phyloP scores from a whole-genome alignment of 202 grass and related monocot species.

The Cymbopogon flexuosus region DNA sequence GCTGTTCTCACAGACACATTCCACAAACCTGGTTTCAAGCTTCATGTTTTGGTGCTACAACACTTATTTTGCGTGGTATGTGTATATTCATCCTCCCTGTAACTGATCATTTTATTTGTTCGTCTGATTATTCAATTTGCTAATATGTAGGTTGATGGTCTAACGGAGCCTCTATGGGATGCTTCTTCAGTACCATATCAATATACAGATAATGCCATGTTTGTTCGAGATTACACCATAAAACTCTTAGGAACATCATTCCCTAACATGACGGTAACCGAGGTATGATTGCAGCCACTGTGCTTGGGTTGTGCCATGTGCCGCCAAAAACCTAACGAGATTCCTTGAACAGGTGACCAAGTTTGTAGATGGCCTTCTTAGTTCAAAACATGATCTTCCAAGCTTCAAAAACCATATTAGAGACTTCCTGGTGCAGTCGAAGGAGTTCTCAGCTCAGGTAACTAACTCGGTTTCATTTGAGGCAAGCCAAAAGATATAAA shows the following conservation, averaged over 20 bases:
- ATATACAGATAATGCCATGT: slow-evolving; percentile 91
- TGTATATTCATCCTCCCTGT: neutral
- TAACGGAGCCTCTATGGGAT: slow-evolving; percentile 93
- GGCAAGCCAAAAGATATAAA: neutral
- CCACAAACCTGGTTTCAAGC: slow-evolving; percentile 97
- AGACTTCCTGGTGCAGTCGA: slow-evolving; percentile 94
- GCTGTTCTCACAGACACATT: slow-evolving; percentile 95
- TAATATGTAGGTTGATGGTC: slow-evolving; percentile 68
- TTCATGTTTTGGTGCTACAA: slow-evolving; percentile 95
- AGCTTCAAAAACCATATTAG: slow-evolving; percentile 94
- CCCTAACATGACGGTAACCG: slow-evolving; percentile 84
- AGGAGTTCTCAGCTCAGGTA: slow-evolving; percentile 96
- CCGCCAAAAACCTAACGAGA: neutral
- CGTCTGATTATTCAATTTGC: slow-evolving; percentile 19
- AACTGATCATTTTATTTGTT: neutral
- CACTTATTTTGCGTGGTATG: slow-evolving; percentile 91
- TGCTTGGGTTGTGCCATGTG: neutral
- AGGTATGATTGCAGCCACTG: slow-evolving; percentile 47
- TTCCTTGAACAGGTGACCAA: slow-evolving; percentile 58
- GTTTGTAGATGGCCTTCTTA: slow-evolving; percentile 85
- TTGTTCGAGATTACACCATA: slow-evolving; percentile 92
- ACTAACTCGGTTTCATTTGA: neutral
- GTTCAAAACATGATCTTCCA: slow-evolving; percentile 80
- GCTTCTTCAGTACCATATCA: slow-evolving; percentile 57
- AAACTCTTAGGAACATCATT: slow-evolving; percentile 90